phyloP scores from a whole-genome alignment of 2,329 filamentous ascomycete genomes.

The Fusarium euwallaceae region DNA sequence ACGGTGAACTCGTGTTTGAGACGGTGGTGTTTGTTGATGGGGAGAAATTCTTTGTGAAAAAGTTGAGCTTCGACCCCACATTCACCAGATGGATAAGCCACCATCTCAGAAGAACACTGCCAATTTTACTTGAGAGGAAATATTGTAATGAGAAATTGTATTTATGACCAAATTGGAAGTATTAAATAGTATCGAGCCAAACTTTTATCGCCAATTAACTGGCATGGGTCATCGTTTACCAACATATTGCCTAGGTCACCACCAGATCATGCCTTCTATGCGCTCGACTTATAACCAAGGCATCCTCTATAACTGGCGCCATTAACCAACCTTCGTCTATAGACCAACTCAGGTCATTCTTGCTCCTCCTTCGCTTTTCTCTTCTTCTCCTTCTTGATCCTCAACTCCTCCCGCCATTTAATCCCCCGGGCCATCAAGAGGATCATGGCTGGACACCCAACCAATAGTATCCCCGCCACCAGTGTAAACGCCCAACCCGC shows the following conservation, averaged over 20 bases:
- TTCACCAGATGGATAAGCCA: not conserved
- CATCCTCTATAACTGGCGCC: not conserved
- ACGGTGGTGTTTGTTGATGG: not conserved
- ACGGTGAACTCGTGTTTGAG: not conserved
- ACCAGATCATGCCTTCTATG: not conserved
- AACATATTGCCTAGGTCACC: not conserved
- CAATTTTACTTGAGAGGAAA: not conserved
- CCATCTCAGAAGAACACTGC: not conserved
- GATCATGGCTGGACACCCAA: slow-evolving; percentile 56
- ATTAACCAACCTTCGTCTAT: not conserved
- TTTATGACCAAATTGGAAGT: not conserved
- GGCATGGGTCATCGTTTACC: not conserved
- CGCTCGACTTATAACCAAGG: not conserved
- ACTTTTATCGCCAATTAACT: not conserved
- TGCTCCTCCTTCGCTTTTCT: slow-evolving; percentile 26
- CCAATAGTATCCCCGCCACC: slow-evolving; percentile 57
- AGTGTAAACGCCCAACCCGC: slow-evolving; percentile 66
- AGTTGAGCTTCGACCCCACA: slow-evolving; percentile 19
- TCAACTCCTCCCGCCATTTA: slow-evolving; percentile 57
- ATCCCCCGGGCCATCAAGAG: slow-evolving; percentile 59
- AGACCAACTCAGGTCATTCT: not conserved
- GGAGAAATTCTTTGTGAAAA: slow-evolving; percentile 14
- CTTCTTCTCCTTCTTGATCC: slow-evolving; percentile 43
- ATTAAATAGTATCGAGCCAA: not conserved
- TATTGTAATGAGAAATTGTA: not conserved